A percentile compares a stretch with the other conserved stretches of the same genome.
Evolutionary conservation across 1,284 basidiomycete genomes (phyloP).

Genomic region (Leccinum angustisporum): DNA sequence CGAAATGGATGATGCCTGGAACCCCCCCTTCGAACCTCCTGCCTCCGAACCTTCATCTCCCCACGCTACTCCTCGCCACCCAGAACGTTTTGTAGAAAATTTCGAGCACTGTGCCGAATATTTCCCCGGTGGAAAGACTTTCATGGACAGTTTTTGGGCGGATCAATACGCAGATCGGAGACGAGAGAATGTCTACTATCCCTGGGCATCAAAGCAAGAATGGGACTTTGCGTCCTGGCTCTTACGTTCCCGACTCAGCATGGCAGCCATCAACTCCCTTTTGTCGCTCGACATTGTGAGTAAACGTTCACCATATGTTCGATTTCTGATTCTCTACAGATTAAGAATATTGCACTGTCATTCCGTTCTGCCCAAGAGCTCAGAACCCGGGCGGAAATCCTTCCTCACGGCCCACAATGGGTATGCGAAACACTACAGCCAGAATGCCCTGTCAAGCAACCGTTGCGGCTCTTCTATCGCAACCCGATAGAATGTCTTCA

Average conservation of each 20-base stretch:
- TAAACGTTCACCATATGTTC: not conserved
- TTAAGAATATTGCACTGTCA: not conserved
- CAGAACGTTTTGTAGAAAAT: not conserved
- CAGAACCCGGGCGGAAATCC: not conserved
- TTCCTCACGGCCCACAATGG: not conserved
- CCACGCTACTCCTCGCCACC: not conserved
- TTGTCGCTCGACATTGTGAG: not conserved
- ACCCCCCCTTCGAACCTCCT: not conserved
- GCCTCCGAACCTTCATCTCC: not conserved
- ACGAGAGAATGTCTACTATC: not conserved
- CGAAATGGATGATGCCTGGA: not conserved
- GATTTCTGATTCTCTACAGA: not conserved
- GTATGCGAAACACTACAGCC: not conserved
- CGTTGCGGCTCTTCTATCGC: not conserved
- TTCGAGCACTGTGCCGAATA: not conserved
- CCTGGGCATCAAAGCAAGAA: not conserved
- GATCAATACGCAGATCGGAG: conserved; percentile 1
- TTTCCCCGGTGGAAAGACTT: not conserved
- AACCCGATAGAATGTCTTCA: not conserved
- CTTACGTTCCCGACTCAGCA: not conserved
- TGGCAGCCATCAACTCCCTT: not conserved
- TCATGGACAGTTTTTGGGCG: not conserved
- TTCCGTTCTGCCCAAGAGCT: not conserved
- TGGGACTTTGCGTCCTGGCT: not conserved
- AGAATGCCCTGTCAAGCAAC: not conserved